Percentiles rank a stretch among this genome's conserved stretches.
phyloP scores from a whole-genome alignment of 345 rosid species.

The Citrus trifoliata region DNA sequence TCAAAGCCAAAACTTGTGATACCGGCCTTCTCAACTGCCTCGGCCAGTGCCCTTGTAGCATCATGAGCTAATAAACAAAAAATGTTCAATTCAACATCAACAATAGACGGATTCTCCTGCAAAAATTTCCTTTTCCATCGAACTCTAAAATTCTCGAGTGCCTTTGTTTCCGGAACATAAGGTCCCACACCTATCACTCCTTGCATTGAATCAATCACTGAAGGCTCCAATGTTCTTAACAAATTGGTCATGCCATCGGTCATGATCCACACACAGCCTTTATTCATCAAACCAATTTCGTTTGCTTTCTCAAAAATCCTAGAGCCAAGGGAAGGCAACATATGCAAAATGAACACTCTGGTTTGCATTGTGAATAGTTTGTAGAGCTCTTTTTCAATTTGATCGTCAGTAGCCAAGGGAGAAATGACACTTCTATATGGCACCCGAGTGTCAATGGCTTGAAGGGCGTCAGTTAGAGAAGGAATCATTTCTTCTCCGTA shows the following conservation, averaged over 20 bases:
- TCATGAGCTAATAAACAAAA: slow-evolving; percentile 51
- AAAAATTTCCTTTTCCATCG: slow-evolving; percentile 34
- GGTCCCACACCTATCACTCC: slow-evolving; percentile 43
- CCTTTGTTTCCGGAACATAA: slow-evolving; percentile 20
- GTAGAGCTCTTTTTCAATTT: slow-evolving; percentile 44
- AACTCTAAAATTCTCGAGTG: slow-evolving; percentile 17
- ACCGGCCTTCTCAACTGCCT: slow-evolving; percentile 45
- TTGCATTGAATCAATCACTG: slow-evolving; percentile 31
- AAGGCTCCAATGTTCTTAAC: slow-evolving; percentile 1
- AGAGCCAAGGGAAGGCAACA: slow-evolving; percentile 28
- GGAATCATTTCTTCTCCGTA: slow-evolving; percentile 50
- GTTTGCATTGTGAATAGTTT: slow-evolving; percentile 50
- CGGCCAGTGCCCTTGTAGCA: slow-evolving; percentile 40
- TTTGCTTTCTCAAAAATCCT: slow-evolving; percentile 40
- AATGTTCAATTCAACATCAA: slow-evolving; percentile 23
- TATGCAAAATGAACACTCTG: slow-evolving; percentile 54
- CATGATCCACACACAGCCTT: slow-evolving; percentile 49
- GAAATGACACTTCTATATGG: slow-evolving; percentile 47
- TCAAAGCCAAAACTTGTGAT: slow-evolving; percentile 15
- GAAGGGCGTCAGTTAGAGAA: slow-evolving; percentile 41
- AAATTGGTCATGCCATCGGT: slow-evolving; percentile 32
- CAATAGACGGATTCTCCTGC: slow-evolving; percentile 4
- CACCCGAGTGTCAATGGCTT: slow-evolving; percentile 32
- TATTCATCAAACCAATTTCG: slow-evolving; percentile 46
- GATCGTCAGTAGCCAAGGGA: slow-evolving; percentile 34